A percentile compares a stretch with the other conserved stretches of the same genome.
phyloP scores from a whole-genome alignment of 345 rosid genomes.

The Brassica napus region Da-Ae NC_063452.1:56102001-56102500 shows the following conservation, averaged over 20 bases:
- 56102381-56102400: too few species aligned
- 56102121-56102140: background rate
- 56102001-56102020: slow-evolving; percentile 9
- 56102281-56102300: background rate
- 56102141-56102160: slow-evolving; percentile 30
- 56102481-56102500: too few species aligned
- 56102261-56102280: background rate
- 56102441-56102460: too few species aligned
- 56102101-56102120: background rate
- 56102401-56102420: too few species aligned
- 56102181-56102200: slow-evolving; percentile 13
- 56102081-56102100: background rate
- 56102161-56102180: slow-evolving; percentile 22
- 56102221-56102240: background rate
- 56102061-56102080: slow-evolving; percentile 21
- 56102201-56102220: background rate
- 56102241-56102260: background rate
- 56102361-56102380: slow-evolving; percentile 10
- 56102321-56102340: background rate
- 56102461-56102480: too few species aligned
- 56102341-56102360: background rate
- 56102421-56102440: too few species aligned
- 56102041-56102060: slow-evolving; percentile 19
- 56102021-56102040: background rate
- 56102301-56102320: slow-evolving; percentile 8